A percentile compares a stretch with the other conserved stretches of the same genome.
These are phyloP conservation scores for Salix viminalis DNA, from an alignment of 345 rosid genomes.

Conservation along the genomic window DNA sequence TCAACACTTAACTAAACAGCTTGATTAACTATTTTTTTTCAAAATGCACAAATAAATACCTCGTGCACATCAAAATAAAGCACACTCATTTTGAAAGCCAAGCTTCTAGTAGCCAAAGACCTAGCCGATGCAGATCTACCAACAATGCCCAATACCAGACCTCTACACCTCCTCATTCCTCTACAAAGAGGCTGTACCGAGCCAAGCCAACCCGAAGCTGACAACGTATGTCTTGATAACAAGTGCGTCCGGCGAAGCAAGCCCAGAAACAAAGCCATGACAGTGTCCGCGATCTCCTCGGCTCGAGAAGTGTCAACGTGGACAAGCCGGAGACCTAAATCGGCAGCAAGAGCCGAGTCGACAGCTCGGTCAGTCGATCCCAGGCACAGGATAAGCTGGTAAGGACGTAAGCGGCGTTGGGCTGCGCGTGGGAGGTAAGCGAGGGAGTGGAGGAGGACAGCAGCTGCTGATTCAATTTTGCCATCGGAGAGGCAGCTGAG, in stretches of 20 bases:
- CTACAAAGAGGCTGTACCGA: conserved; percentile 88
- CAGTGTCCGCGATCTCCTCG: conserved; percentile 95
- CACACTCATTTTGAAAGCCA: conserved; percentile 96
- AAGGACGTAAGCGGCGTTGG: conserved; percentile 91
- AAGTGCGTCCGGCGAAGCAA: conserved; percentile 88
- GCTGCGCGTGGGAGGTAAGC: conserved; percentile 99
- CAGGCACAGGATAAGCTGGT: conserved; percentile 90
- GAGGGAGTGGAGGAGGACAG: conserved; percentile 87
- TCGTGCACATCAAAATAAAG: conserved; percentile 81
- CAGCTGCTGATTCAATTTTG: conserved; percentile 84
- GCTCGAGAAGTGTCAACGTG: conserved; percentile 91
- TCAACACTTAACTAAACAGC: background rate
- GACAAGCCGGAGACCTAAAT: conserved; percentile 84
- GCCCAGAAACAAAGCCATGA: conserved; percentile 94
- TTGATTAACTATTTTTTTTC: background rate
- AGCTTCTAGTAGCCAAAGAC: conserved; percentile 73
- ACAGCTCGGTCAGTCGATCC: conserved; percentile 92
- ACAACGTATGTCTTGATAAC: conserved; percentile 76
- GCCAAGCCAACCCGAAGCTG: conserved; percentile 95
- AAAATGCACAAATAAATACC: conserved; percentile 39
- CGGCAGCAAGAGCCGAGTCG: conserved; percentile 86
- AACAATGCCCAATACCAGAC: conserved; percentile 84
- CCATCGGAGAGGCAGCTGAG: conserved; percentile 87
- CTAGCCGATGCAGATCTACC: conserved; percentile 91
- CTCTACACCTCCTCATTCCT: conserved; percentile 97